A percentile compares a stretch with the other conserved stretches of the same genome.
phyloP scores from a whole-genome alignment of 2,329 filamentous ascomycete genomes.

The Bisporella sp. region DNA sequence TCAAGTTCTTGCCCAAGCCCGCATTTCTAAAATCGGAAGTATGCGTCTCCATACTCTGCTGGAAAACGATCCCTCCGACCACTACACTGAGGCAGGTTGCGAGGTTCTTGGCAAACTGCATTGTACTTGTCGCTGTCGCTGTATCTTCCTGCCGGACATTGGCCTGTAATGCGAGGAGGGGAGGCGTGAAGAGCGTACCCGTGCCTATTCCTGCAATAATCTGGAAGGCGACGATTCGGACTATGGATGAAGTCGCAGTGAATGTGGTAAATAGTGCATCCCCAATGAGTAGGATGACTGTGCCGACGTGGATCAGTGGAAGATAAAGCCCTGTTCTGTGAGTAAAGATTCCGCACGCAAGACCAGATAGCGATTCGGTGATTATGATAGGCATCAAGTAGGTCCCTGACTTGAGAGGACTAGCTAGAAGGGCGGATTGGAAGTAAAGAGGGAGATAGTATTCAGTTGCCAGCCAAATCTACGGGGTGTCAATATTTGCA shows the following conservation, averaged over 20 bases:
- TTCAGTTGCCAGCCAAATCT: constrained; percentile 39
- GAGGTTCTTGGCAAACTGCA: constrained; percentile 39
- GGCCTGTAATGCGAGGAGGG: constrained; percentile 49
- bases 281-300: constrained; percentile 34
- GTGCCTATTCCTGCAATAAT: constrained; percentile 43
- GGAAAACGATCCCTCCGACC: constrained; percentile 39
- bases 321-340: constrained; percentile 41
- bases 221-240: constrained; percentile 39
- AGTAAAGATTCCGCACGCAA: constrained; percentile 40
- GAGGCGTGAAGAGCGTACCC: constrained; percentile 45
- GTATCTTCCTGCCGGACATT: constrained; percentile 31
- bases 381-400: constrained; percentile 66
- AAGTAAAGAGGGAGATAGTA: constrained; percentile 57
- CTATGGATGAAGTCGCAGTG: constrained; percentile 28
- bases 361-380: constrained; percentile 48
- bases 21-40: not conserved
- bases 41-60: constrained; percentile 18
- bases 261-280: constrained; percentile 39
- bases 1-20: constrained; percentile 4
- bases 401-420: constrained; percentile 65
- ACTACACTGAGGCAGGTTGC: constrained; percentile 36
- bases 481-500: not conserved
- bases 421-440: constrained; percentile 64
- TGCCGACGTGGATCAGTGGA: constrained; percentile 38
- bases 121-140: constrained; percentile 42